Evolutionary conservation across 75 land plant genomes (phyloP).

Genomic region (Pseudotsuga menziesii): DNA sequence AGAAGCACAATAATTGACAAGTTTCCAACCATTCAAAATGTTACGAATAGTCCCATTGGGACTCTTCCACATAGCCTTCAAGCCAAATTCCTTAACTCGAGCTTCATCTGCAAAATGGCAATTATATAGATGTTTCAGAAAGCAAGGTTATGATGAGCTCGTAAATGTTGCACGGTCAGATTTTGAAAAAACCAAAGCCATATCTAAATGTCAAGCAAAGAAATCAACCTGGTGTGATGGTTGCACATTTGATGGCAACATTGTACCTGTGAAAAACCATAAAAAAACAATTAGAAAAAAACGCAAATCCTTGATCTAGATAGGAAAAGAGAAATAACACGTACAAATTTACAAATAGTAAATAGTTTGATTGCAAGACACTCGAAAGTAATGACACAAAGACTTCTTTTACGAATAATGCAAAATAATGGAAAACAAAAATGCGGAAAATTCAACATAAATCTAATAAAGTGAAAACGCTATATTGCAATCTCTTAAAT

Average conservation of each 20-base stretch:
- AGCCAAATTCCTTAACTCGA: slow-evolving; percentile 81
- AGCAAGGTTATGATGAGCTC: background rate
- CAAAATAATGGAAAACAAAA: no score
- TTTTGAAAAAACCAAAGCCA: slow-evolving; percentile 1
- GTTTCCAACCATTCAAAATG: slow-evolving; percentile 72
- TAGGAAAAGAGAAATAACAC: background rate
- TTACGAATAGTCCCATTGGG: slow-evolving; percentile 98
- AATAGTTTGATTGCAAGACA: no score
- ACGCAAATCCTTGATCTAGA: background rate
- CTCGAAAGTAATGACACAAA: no score
- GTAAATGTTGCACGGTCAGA: background rate
- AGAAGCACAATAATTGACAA: background rate
- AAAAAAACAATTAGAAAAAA: background rate
- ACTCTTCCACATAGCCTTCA: slow-evolving; percentile 97
- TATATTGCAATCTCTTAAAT: no score
- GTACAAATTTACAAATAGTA: background rate
- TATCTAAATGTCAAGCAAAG: background rate
- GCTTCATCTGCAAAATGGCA: slow-evolving; percentile 64
- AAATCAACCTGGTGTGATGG: slow-evolving; percentile 88
- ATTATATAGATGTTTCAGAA: background rate
- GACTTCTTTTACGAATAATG: no score
- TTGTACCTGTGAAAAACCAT: slow-evolving; percentile 61
- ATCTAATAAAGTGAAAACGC: no score
- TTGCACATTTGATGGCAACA: slow-evolving; percentile 98
- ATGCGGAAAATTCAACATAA: no score